These are phyloP conservation scores for Colletotrichum falcatum DNA, from an alignment of 2,329 filamentous ascomycete species.

Conservation along the genomic window DNA sequence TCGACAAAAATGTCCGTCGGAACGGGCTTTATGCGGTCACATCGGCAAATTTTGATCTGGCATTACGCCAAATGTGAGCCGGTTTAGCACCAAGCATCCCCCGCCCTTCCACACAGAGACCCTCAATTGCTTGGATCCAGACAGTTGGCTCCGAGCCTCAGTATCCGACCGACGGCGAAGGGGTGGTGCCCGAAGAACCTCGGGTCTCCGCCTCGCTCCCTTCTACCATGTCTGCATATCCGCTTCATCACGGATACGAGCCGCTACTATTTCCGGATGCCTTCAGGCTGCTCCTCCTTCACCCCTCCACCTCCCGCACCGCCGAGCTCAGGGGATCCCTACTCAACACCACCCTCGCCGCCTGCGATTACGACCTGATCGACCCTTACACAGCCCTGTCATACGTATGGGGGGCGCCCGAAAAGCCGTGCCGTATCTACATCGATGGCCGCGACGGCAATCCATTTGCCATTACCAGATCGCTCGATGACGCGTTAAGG, in stretches of 20 bases:
- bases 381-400: constrained; percentile 43
- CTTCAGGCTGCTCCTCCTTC: constrained; percentile 16
- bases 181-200: neutral
- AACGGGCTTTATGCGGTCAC: constrained; percentile 3
- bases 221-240: constrained; percentile 17
- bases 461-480: constrained; percentile 12
- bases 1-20: neutral
- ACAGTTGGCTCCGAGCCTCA: neutral
- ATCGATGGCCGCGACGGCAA: constrained; percentile 38
- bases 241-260: constrained; percentile 21
- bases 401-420: constrained; percentile 44
- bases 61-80: neutral
- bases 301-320: constrained; percentile 11
- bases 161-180: constrained; percentile 8
- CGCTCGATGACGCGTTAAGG: constrained; percentile 47
- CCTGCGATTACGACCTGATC: constrained; percentile 20
- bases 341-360: constrained; percentile 17
- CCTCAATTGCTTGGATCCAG: constrained; percentile 4
- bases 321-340: constrained; percentile 35
- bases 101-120: neutral
- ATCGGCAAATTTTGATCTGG: constrained; percentile 24
- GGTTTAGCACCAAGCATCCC: constrained; percentile 10
- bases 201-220: neutral
- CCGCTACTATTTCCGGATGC: constrained; percentile 5
- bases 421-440: constrained; percentile 35